phyloP scores from a whole-genome alignment of 176 grass and related monocot species.

The Dendrocalamus sinicus region DNA sequence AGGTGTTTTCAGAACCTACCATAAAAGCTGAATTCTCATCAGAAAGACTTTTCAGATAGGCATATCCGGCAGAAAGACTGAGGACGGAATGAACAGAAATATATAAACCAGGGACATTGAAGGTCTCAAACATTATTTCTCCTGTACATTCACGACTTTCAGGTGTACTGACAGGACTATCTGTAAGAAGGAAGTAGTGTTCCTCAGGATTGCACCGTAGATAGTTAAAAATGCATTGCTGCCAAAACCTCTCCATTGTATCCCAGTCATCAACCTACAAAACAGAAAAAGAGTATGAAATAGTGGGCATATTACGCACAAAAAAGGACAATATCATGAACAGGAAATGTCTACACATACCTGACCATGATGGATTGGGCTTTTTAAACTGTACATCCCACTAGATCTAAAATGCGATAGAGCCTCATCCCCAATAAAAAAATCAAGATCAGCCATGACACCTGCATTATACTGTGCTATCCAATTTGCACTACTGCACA shows the following conservation, averaged over 20 bases:
- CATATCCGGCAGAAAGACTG: slow-evolving; percentile 87
- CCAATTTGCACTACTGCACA: slow-evolving; percentile 69
- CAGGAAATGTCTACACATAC: slow-evolving; percentile 41
- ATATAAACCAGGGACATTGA: slow-evolving; percentile 94
- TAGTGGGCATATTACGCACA: not conserved
- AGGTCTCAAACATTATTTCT: slow-evolving; percentile 99
- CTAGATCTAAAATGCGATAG: slow-evolving; percentile 59
- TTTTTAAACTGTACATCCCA: slow-evolving; percentile 76
- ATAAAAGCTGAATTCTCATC: slow-evolving; percentile 52
- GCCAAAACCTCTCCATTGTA: slow-evolving; percentile 99
- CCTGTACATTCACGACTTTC: slow-evolving; percentile 96
- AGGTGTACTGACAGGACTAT: slow-evolving; percentile 82
- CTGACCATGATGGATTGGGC: slow-evolving; percentile 80
- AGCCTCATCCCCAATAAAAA: slow-evolving; percentile 91
- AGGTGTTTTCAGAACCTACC: slow-evolving; percentile 56
- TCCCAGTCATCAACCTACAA: slow-evolving; percentile 92
- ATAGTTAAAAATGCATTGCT: slow-evolving; percentile 93
- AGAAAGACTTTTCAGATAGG: slow-evolving; percentile 58
- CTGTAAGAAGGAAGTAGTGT: slow-evolving; percentile 91
- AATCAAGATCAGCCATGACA: slow-evolving; percentile 98
- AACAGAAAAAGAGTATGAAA: slow-evolving; percentile 35
- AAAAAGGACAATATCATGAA: not conserved
- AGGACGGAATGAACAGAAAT: slow-evolving; percentile 92
- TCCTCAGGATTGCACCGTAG: slow-evolving; percentile 90
- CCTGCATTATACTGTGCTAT: slow-evolving; percentile 97